Evolutionary conservation across 495 filamentous ascomycete genomes (phyloP).

Genomic region (Amphirosellinia nigrospora): DNA sequence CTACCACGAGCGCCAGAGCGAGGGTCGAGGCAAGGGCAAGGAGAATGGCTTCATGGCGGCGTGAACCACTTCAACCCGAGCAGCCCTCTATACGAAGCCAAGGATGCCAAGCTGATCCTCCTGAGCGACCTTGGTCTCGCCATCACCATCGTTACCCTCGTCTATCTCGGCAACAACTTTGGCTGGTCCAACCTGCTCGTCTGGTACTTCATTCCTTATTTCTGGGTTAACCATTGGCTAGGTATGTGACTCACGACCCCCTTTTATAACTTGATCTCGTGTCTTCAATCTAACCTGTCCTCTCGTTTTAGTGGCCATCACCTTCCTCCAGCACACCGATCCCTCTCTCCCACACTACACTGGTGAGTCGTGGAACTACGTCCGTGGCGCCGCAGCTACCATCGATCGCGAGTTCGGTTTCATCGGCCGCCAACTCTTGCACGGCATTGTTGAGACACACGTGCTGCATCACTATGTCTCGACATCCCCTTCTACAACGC

Average conservation of each 20-base stretch:
- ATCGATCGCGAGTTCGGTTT: slow-evolving; percentile 91
- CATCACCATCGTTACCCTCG: slow-evolving; percentile 57
- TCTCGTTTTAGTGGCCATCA: slow-evolving; percentile 69
- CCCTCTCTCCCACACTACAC: slow-evolving; percentile 84
- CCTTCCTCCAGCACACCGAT: slow-evolving; percentile 91
- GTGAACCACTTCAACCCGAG: slow-evolving; percentile 94
- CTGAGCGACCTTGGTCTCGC: slow-evolving; percentile 83
- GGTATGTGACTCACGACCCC: slow-evolving; percentile 54
- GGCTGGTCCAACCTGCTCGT: slow-evolving; percentile 86
- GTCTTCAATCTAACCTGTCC: neutral
- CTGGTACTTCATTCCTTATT: slow-evolving; percentile 93
- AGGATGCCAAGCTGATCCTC: slow-evolving; percentile 81
- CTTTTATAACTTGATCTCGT: neutral
- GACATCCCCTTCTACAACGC: slow-evolving; percentile 90
- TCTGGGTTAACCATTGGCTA: slow-evolving; percentile 99
- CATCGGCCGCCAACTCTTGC: slow-evolving; percentile 82
- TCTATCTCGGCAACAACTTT: slow-evolving; percentile 71
- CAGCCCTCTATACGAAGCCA: slow-evolving; percentile 89
- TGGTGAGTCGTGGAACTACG: slow-evolving; percentile 78
- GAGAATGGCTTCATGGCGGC: slow-evolving; percentile 76
- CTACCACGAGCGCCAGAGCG: slow-evolving; percentile 80
- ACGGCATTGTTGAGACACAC: slow-evolving; percentile 92
- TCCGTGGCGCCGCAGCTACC: slow-evolving; percentile 83
- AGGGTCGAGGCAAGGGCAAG: slow-evolving; percentile 91
- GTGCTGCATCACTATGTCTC: slow-evolving; percentile 88